A percentile compares a stretch with the other conserved stretches of the same genome.
phyloP scores from a whole-genome alignment of 257 asterid species.

The Cordia subcordata region DNA sequence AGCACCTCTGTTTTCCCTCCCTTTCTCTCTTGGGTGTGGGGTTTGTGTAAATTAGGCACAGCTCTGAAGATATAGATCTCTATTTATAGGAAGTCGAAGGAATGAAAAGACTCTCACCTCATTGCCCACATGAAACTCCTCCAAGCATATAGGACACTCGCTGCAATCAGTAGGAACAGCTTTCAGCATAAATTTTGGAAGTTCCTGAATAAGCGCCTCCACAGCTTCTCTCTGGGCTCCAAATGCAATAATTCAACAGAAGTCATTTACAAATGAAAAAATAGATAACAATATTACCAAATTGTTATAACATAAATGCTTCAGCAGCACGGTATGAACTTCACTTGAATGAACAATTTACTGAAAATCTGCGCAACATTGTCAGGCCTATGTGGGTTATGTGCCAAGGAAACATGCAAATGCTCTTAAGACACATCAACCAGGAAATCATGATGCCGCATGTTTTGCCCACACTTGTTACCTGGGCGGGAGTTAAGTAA shows the following conservation, averaged over 20 bases:
- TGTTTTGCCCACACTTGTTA: slow-evolving; percentile 12
- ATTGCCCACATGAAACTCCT: slow-evolving; percentile 82
- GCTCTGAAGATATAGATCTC: neutral
- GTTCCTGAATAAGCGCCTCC: slow-evolving; percentile 95
- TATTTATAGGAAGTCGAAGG: neutral
- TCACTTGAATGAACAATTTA: neutral
- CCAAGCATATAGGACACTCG: slow-evolving; percentile 95
- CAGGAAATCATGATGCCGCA: neutral
- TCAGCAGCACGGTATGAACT: neutral
- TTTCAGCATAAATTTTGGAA: slow-evolving; percentile 80
- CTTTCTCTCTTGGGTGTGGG: neutral
- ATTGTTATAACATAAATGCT: neutral
- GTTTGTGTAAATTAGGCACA: neutral
- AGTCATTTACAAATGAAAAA: neutral
- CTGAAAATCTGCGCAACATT: too few relatives aligned
- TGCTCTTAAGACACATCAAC: neutral
- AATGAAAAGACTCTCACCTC: slow-evolving; percentile 56
- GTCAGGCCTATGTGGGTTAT: neutral
- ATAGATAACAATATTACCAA: neutral
- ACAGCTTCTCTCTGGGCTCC: slow-evolving; percentile 83
- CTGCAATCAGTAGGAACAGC: slow-evolving; percentile 95
- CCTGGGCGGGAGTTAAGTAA: slow-evolving; percentile 93
- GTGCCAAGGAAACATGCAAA: neutral
- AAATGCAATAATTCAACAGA: slow-evolving; percentile 6
- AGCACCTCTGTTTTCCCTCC: too few relatives aligned